Percentiles rank a stretch among this genome's conserved stretches.
Conservation (phyloP, 2,329 filamentous ascomycete genomes). For the Trichoderma atroviride region DNA sequence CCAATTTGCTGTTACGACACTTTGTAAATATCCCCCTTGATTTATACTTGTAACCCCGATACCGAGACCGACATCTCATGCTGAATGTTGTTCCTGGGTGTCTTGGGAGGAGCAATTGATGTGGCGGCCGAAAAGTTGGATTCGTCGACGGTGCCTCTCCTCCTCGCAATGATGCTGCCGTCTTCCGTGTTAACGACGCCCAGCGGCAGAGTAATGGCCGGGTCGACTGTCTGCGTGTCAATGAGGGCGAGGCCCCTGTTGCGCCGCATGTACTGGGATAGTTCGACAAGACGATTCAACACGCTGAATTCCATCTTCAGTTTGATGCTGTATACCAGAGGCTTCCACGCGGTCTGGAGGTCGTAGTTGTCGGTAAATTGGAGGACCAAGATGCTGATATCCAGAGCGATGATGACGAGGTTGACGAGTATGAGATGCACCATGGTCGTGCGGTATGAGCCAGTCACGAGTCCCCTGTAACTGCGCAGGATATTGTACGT, state of each 20-base stretch:
- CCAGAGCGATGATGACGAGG: slow-evolving; percentile 45
- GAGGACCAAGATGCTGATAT: slow-evolving; percentile 40
- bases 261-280: slow-evolving; percentile 28
- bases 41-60: neutral
- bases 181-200: slow-evolving; percentile 1
- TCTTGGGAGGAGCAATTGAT: neutral
- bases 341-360: slow-evolving; percentile 40
- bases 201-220: neutral
- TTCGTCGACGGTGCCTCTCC: slow-evolving; percentile 2
- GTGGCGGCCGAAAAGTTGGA: slow-evolving; percentile 5
- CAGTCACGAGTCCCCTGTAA: slow-evolving; percentile 36
- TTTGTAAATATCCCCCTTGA: neutral
- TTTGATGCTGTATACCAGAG: slow-evolving; percentile 40
- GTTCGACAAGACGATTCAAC: slow-evolving; percentile 38
- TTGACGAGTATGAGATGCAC: slow-evolving; percentile 47
- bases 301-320: slow-evolving; percentile 42
- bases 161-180: neutral
- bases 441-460: slow-evolving; percentile 26
- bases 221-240: neutral
- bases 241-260: slow-evolving; percentile 25
- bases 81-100: neutral
- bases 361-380: slow-evolving; percentile 37
- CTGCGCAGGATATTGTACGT: slow-evolving; percentile 51
- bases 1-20: neutral
- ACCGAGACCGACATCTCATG: neutral